Percentiles rank a stretch among this genome's conserved stretches.
Conservation (phyloP, 2,329 filamentous ascomycete genomes). For the Juglanconis juglandina region DNA sequence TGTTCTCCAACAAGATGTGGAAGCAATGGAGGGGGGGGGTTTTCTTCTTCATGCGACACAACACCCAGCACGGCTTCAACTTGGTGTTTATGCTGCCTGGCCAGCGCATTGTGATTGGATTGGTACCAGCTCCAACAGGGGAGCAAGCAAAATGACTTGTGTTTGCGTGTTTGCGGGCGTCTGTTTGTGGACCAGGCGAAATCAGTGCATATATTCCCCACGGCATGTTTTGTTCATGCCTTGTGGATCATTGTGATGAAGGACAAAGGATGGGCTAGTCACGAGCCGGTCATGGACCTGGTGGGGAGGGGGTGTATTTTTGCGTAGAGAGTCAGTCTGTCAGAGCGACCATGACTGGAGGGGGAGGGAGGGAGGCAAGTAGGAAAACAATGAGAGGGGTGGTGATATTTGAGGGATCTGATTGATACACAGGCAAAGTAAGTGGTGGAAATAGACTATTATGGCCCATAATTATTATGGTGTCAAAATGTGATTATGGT, state of each 20-base stretch:
- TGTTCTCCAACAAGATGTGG: background rate
- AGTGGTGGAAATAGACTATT: constrained; percentile 10
- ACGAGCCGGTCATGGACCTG: background rate
- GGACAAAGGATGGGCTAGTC: too few species aligned
- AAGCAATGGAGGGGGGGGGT: background rate
- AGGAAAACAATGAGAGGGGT: background rate
- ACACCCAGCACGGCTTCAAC: background rate
- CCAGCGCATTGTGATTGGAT: background rate
- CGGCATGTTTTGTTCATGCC: background rate
- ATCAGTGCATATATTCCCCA: background rate
- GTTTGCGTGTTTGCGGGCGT: background rate
- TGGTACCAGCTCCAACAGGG: background rate
- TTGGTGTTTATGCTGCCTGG: background rate
- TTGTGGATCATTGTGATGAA: background rate
- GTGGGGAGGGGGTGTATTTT: background rate
- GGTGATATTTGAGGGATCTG: background rate
- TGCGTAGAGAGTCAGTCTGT: background rate
- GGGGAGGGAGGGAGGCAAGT: background rate
- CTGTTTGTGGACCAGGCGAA: background rate
- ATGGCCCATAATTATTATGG: constrained; percentile 5
- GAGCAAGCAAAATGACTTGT: background rate
- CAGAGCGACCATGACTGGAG: background rate
- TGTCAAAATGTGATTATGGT: constrained; percentile 2
- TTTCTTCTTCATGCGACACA: background rate
- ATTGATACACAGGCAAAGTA: constrained; percentile 9